A percentile compares a stretch with the other conserved stretches of the same genome.
phyloP scores from a whole-genome alignment of 805 yeast genomes.

The Dipodascus geniculatus region DNA sequence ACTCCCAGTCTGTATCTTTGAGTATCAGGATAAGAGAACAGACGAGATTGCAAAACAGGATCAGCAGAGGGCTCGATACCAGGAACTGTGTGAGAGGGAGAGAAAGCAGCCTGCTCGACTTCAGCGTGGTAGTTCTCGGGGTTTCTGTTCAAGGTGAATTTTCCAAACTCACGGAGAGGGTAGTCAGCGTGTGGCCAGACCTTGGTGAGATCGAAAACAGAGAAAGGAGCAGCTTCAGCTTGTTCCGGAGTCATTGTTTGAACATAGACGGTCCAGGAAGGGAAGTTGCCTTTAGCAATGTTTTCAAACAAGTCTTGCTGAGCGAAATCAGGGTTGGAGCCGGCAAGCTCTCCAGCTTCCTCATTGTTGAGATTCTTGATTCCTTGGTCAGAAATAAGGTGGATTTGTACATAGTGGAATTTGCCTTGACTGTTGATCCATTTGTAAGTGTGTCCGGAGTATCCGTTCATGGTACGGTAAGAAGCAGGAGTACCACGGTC shows the following conservation, averaged over 20 bases:
- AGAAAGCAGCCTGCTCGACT: constrained; percentile 75
- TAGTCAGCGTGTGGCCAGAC: constrained; percentile 83
- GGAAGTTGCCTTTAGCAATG: constrained; percentile 66
- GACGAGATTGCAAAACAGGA: constrained; percentile 72
- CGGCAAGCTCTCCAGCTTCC: constrained; percentile 43
- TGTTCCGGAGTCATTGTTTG: constrained; percentile 81
- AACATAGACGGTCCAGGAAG: constrained; percentile 76
- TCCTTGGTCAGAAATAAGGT: constrained; percentile 57
- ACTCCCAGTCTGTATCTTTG: constrained; percentile 71
- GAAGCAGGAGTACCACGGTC: constrained; percentile 77
- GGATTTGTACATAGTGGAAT: constrained; percentile 71
- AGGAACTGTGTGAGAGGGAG: constrained; percentile 78
- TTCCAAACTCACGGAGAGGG: constrained; percentile 81
- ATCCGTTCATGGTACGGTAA: constrained; percentile 71
- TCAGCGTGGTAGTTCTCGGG: constrained; percentile 83
- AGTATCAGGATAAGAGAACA: constrained; percentile 76
- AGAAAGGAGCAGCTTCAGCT: constrained; percentile 63
- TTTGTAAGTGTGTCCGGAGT: constrained; percentile 76
- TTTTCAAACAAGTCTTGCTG: constrained; percentile 70
- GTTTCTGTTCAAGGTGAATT: constrained; percentile 66
- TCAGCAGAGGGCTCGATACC: constrained; percentile 75
- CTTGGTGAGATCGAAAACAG: constrained; percentile 83
- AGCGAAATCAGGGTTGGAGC: constrained; percentile 61
- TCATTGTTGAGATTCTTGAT: constrained; percentile 29
- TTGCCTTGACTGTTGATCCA: constrained; percentile 59